Evolutionary conservation across 495 filamentous ascomycete species (phyloP).

Genomic region (Neurospora hispaniola): DNA sequence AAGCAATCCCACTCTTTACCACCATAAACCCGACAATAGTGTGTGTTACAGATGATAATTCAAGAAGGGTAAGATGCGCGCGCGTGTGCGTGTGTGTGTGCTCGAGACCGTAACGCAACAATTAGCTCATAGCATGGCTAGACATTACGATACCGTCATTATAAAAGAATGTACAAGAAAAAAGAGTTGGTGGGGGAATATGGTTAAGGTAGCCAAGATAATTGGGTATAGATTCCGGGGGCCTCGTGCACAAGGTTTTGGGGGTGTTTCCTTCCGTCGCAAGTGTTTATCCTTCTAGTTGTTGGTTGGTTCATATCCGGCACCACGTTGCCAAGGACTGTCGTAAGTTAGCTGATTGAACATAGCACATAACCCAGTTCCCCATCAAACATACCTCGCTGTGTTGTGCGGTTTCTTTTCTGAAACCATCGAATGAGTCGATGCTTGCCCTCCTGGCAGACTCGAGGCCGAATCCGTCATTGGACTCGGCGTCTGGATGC

Average conservation of each 20-base stretch:
- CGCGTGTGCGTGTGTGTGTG: not conserved
- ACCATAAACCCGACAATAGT: not conserved
- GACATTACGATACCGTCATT: not conserved
- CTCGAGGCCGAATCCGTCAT: slow-evolving; percentile 9
- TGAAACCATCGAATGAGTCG: slow-evolving; percentile 4
- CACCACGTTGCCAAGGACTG: slow-evolving; percentile 46
- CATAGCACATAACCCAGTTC: not conserved
- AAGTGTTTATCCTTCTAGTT: not conserved
- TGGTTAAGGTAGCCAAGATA: not conserved
- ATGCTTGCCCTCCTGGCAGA: slow-evolving; percentile 6
- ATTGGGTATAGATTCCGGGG: not conserved
- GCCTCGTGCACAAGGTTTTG: not conserved
- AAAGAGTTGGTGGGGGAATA: not conserved
- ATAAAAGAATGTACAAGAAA: not conserved
- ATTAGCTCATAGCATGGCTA: not conserved
- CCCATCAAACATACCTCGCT: slow-evolving; percentile 29
- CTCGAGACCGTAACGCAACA: not conserved
- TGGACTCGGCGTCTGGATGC: slow-evolving; percentile 16
- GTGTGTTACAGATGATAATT: not conserved
- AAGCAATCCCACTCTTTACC: not conserved
- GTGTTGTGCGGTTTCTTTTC: slow-evolving; percentile 24
- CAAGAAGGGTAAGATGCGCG: not conserved
- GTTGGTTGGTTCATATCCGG: slow-evolving; percentile 36
- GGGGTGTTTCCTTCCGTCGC: not conserved
- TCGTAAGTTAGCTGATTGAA: slow-evolving; percentile 12